Conservation (phyloP, 2,329 filamentous ascomycete genomes). For the Fusarium sp. region DNA sequence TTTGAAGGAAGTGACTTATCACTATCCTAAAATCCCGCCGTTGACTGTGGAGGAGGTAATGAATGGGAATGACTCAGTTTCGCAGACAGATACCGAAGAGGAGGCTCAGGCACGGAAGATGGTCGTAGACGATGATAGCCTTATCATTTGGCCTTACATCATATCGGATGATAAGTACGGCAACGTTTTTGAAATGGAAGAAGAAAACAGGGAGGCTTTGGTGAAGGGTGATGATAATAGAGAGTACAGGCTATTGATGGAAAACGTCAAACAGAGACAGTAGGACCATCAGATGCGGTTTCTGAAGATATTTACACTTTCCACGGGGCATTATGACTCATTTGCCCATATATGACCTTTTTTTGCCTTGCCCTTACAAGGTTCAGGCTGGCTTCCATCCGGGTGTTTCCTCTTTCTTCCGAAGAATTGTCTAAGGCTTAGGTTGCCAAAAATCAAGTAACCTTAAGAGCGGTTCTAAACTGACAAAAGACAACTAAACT, state of each 20-base stretch:
- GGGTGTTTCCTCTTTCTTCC: too few species aligned
- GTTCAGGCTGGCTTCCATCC: too few species aligned
- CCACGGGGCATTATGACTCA: too few species aligned
- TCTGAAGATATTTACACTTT: too few species aligned
- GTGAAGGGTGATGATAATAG: conserved; percentile 2
- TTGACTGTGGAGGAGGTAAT: not conserved
- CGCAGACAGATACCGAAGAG: not conserved
- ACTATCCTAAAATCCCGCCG: not conserved
- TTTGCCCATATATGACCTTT: too few species aligned
- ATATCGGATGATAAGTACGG: not conserved
- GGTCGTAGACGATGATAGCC: not conserved
- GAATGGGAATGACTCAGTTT: not conserved
- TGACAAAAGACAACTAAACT: too few species aligned
- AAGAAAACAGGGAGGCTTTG: not conserved
- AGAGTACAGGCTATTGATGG: conserved; percentile 2
- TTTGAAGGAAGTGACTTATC: not conserved
- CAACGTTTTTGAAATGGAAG: not conserved
- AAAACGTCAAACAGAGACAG: not conserved
- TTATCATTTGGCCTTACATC: conserved; percentile 13
- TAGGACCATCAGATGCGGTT: too few species aligned
- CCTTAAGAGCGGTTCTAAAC: too few species aligned
- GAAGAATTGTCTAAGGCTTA: too few species aligned
- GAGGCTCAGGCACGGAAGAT: not conserved
- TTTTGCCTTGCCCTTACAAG: too few species aligned
- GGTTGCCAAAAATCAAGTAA: too few species aligned